phyloP scores from a whole-genome alignment of 768 basidiomycete species.

The Hygrophorus russula region DNA sequence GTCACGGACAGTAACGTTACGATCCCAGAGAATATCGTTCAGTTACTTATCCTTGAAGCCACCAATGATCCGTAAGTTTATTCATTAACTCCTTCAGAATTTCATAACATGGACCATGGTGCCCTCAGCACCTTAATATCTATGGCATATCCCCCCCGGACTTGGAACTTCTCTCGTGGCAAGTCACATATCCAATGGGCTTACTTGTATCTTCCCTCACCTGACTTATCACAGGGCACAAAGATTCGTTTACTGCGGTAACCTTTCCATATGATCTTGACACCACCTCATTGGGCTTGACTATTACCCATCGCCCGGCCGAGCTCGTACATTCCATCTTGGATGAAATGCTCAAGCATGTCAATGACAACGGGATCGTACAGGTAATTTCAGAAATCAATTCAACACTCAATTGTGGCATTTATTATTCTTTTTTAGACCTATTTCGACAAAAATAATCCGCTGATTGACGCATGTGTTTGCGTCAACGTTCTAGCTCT shows the following conservation, averaged over 20 bases:
- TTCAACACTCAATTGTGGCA: no score
- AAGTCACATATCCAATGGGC: conserved; percentile 4
- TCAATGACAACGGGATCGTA: conserved; percentile 39
- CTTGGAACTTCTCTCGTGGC: conserved; percentile 50
- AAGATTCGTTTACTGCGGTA: conserved; percentile 30
- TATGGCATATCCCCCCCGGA: conserved; percentile 27
- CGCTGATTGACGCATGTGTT: conserved; percentile 42
- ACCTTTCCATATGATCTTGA: conserved; percentile 45
- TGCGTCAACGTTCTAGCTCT: conserved; percentile 38
- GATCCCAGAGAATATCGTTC: conserved; percentile 44
- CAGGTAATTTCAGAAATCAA: conserved; percentile 18
- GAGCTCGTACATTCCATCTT: conserved; percentile 30
- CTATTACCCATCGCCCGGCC: conserved; percentile 23
- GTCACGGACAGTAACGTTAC: conserved; percentile 29
- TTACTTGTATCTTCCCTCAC: background rate
- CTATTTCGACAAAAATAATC: conserved; percentile 40
- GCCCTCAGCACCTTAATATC: conserved; percentile 33
- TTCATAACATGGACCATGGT: background rate
- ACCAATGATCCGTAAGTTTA: conserved; percentile 31
- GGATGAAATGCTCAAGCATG: conserved; percentile 46
- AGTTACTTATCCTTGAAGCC: conserved; percentile 45
- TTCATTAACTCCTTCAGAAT: background rate
- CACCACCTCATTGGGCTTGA: conserved; percentile 44
- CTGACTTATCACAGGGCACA: conserved; percentile 16
- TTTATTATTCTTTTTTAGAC: conserved; percentile 20